Conservation (phyloP, 2,329 filamentous ascomycete genomes). For the Scolecobasidium constrictum region DNA sequence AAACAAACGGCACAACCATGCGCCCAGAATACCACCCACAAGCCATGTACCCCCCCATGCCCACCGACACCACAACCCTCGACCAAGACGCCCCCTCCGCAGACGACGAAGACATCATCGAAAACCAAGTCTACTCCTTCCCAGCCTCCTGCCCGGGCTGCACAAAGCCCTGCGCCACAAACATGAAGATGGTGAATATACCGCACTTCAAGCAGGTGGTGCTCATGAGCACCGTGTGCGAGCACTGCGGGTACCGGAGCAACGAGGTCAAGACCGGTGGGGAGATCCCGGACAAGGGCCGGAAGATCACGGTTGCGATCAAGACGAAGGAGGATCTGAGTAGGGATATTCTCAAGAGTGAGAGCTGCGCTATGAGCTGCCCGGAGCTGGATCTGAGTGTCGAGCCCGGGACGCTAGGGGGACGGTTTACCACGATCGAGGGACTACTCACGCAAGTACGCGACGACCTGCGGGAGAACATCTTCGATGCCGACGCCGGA, state of each 20-base stretch:
- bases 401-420: slow-evolving; percentile 87
- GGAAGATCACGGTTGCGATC: slow-evolving; percentile 69
- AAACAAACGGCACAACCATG: slow-evolving; percentile 36
- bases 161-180: slow-evolving; percentile 72
- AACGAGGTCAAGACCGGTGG: slow-evolving; percentile 98
- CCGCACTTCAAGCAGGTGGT: slow-evolving; percentile 97
- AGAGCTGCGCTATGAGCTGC: slow-evolving; percentile 79
- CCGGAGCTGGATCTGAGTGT: slow-evolving; percentile 80
- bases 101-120: slow-evolving; percentile 68
- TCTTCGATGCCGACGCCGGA: slow-evolving; percentile 58
- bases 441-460: slow-evolving; percentile 87
- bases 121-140: slow-evolving; percentile 88
- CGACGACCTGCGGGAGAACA: slow-evolving; percentile 76
- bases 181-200: slow-evolving; percentile 99
- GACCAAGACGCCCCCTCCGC: slow-evolving; percentile 16
- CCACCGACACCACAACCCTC: slow-evolving; percentile 22
- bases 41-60: slow-evolving; percentile 33
- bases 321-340: slow-evolving; percentile 62
- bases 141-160: slow-evolving; percentile 88
- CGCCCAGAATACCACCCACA: slow-evolving; percentile 40
- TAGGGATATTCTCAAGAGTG: slow-evolving; percentile 91
- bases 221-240: slow-evolving; percentile 88
- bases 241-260: slow-evolving; percentile 83
- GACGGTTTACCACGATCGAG: slow-evolving; percentile 93
- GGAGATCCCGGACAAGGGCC: slow-evolving; percentile 75